These are phyloP conservation scores for Aspergillus sclerotialis DNA, from an alignment of 2,329 filamentous ascomycete species.

Conservation along the genomic window DNA sequence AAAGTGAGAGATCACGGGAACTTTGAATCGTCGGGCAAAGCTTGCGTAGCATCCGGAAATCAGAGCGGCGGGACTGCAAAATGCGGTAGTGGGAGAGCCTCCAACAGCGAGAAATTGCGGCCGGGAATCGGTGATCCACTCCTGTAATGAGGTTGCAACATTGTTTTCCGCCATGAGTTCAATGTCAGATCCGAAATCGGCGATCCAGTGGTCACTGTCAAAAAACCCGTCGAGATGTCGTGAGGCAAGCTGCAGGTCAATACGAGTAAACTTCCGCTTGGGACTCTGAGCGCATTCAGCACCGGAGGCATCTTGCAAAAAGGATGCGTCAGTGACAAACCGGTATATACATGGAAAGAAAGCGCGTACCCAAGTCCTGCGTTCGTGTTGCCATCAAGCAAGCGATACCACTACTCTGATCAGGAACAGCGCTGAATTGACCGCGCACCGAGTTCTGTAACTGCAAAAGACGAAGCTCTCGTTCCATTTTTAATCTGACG, in stretches of 20 bases:
- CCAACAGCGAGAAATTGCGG: conserved; percentile 28
- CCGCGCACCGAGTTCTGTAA: conserved; percentile 18
- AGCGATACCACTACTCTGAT: conserved; percentile 22
- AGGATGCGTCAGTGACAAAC: too few species aligned
- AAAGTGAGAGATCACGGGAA: conserved; percentile 32
- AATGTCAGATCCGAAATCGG: conserved; percentile 19
- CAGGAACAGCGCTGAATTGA: conserved; percentile 16
- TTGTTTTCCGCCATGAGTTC: conserved; percentile 20
- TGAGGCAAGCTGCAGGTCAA: conserved; percentile 27
- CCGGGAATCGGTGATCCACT: conserved; percentile 26
- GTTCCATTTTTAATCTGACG: conserved; percentile 16
- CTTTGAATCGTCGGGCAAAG: conserved; percentile 20
- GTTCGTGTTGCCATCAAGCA: conserved; percentile 25
- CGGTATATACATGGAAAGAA: too few species aligned
- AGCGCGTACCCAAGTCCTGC: conserved; percentile 23
- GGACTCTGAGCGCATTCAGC: conserved; percentile 24
- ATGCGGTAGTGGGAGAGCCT: conserved; percentile 17
- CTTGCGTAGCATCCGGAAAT: conserved; percentile 28
- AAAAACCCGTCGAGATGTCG: conserved; percentile 30
- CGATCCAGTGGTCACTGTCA: conserved; percentile 27
- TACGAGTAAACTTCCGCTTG: conserved; percentile 26
- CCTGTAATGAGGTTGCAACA: conserved; percentile 21
- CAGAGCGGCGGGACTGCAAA: conserved; percentile 21
- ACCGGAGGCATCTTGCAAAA: conserved; percentile 19
- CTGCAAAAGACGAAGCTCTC: conserved; percentile 19